These are phyloP conservation scores for Emmonsiellopsis sp. DNA, from an alignment of 2,329 filamentous ascomycete genomes.

Conservation along the genomic window DNA sequence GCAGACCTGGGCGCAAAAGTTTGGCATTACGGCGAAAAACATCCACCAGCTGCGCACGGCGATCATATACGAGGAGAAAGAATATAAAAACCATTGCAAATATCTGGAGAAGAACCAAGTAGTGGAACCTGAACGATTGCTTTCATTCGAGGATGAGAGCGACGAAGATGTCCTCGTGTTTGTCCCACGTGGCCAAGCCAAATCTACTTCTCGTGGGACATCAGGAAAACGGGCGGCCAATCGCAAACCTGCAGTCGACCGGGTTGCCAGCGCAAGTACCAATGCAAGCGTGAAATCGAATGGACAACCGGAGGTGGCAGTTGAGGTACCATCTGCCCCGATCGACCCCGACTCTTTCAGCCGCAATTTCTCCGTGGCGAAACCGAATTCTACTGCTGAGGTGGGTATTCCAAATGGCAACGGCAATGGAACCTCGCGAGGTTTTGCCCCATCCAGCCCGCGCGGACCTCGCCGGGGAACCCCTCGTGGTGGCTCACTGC, in stretches of 20 bases:
- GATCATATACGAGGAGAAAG: conserved; percentile 37
- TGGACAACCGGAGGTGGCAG: conserved; percentile 18
- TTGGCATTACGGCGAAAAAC: conserved; percentile 38
- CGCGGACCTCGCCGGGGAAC: conserved; percentile 24
- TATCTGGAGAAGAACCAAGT: conserved; percentile 33
- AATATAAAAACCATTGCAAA: conserved; percentile 36
- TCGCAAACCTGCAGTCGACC: conserved; percentile 20
- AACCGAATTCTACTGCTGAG: conserved; percentile 23
- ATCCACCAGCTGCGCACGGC: conserved; percentile 39
- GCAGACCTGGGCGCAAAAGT: conserved; percentile 38
- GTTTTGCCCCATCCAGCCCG: conserved; percentile 25
- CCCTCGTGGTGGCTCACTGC: conserved; percentile 24
- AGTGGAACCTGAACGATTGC: conserved; percentile 31
- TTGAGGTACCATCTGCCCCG: conserved; percentile 37
- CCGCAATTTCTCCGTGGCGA: conserved; percentile 27
- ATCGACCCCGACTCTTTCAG: conserved; percentile 42
- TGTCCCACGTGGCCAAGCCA: conserved; percentile 32
- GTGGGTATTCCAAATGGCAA: conserved; percentile 16
- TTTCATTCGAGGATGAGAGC: conserved; percentile 40
- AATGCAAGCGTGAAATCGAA: conserved; percentile 1
- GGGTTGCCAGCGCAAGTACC: not conserved
- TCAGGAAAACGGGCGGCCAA: conserved; percentile 10
- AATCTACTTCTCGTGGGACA: conserved; percentile 21
- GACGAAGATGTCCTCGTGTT: conserved; percentile 41
- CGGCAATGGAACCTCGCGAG: conserved; percentile 16